Conservation (phyloP, 2,329 filamentous ascomycete species). For the Phialemonium atrogriseum region DNA sequence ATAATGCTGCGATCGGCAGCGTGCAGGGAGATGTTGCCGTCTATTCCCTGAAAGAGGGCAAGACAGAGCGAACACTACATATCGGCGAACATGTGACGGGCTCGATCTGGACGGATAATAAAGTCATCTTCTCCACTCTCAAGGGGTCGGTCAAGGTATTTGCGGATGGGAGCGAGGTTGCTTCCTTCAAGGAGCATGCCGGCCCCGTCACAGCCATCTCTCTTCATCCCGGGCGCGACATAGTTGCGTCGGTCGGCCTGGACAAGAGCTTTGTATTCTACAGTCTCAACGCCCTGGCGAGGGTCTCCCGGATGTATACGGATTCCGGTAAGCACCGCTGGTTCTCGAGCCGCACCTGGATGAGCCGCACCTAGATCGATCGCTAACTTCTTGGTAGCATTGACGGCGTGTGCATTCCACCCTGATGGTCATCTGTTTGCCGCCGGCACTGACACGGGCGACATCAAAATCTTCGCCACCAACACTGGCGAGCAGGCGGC, state of each 20-base stretch:
- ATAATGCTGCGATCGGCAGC: constrained; percentile 67
- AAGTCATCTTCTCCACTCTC: constrained; percentile 64
- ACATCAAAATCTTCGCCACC: constrained; percentile 84
- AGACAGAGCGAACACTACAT: constrained; percentile 58
- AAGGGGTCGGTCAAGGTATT: constrained; percentile 76
- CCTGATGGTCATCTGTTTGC: constrained; percentile 94
- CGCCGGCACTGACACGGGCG: constrained; percentile 68
- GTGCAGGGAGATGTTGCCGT: constrained; percentile 66
- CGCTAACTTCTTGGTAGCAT: constrained; percentile 39
- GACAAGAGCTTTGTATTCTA: constrained; percentile 94
- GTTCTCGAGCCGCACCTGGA: no score
- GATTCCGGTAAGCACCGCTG: constrained; percentile 58
- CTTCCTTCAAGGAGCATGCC: constrained; percentile 71
- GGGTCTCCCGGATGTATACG: constrained; percentile 70
- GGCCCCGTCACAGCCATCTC: constrained; percentile 71
- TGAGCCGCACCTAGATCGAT: no score
- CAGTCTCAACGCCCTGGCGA: constrained; percentile 59
- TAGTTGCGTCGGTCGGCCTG: constrained; percentile 78
- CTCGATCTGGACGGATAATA: constrained; percentile 55
- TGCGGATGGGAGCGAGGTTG: constrained; percentile 59
- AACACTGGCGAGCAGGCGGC: constrained; percentile 71
- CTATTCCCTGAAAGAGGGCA: constrained; percentile 63
- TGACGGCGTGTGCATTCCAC: constrained; percentile 79
- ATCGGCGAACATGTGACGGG: constrained; percentile 61
- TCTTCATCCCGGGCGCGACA: constrained; percentile 71